These are phyloP conservation scores for Raphidocelis subcapitata DNA, from an alignment of 139 green algal species.

Conservation along the genomic window DNA sequence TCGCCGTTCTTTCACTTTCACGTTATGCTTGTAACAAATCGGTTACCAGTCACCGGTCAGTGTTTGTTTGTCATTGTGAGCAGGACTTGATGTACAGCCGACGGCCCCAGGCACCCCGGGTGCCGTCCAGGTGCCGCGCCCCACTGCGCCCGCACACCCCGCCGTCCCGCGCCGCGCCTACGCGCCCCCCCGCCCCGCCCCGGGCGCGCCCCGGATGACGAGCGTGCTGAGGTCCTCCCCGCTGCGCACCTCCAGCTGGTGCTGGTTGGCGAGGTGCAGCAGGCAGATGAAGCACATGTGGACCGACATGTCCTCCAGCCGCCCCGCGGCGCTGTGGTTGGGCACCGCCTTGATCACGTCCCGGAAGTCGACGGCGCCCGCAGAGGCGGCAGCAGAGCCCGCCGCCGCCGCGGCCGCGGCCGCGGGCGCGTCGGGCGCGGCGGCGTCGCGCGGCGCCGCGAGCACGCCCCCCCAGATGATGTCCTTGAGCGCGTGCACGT, in stretches of 20 bases:
- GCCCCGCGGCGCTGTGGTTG: constrained; percentile 42
- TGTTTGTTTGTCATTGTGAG: no score
- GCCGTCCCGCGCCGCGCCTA: no score
- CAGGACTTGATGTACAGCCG: no score
- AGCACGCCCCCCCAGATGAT: constrained; percentile 68
- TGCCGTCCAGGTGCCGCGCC: no score
- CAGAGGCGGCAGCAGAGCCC: neutral
- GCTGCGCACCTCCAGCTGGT: constrained; percentile 63
- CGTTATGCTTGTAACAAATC: no score
- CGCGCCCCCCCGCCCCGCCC: no score
- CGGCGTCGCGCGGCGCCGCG: neutral
- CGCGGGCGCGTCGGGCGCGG: neutral
- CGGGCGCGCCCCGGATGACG: neutral
- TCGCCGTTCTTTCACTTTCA: no score
- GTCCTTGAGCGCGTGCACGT: constrained; percentile 82
- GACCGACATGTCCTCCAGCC: constrained; percentile 76
- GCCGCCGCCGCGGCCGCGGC: neutral
- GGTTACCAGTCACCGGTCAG: no score
- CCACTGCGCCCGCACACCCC: no score
- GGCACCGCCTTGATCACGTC: constrained; percentile 58
- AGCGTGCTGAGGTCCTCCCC: constrained; percentile 19
- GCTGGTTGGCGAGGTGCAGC: constrained; percentile 96
- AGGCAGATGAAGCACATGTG: constrained; percentile 98
- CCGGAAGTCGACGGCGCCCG: constrained; percentile 33
- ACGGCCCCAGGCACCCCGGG: no score